These are phyloP conservation scores for Termitomyces sp. DNA, from an alignment of 768 basidiomycete species.

Conservation along the genomic window DNA sequence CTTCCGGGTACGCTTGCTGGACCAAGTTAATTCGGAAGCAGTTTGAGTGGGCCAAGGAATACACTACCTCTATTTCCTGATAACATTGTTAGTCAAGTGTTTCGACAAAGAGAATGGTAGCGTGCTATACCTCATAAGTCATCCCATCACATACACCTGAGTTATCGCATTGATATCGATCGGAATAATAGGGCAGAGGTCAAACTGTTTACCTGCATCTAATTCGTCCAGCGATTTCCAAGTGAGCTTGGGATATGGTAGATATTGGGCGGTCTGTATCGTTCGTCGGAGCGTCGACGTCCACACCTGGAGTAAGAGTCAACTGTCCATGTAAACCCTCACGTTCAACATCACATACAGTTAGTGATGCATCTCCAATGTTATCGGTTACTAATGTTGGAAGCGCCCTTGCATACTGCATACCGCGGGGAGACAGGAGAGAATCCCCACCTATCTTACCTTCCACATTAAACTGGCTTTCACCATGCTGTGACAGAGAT, in stretches of 20 bases:
- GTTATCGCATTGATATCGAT: neutral
- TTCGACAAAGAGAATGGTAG: neutral
- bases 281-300: constrained; percentile 96
- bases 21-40: neutral
- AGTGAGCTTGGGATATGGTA: constrained; percentile 89
- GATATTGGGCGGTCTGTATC: constrained; percentile 78
- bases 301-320: constrained; percentile 68
- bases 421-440: constrained; percentile 74
- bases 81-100: neutral
- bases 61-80: constrained; percentile 82
- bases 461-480: constrained; percentile 94
- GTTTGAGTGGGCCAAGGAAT: neutral
- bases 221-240: constrained; percentile 99
- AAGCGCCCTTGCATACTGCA: constrained; percentile 81
- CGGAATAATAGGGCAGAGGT: neutral
- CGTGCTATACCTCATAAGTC: constrained; percentile 72
- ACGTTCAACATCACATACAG: constrained; percentile 42
- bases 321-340: neutral
- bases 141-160: constrained; percentile 94
- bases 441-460: constrained; percentile 99
- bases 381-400: constrained; percentile 87
- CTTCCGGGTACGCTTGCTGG: constrained; percentile 93
- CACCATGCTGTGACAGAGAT: constrained; percentile 71
- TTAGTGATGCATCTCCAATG: constrained; percentile 84
- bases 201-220: constrained; percentile 66